Conservation (phyloP, 2,329 filamentous ascomycete genomes). For the Trichophyton benhamiae region DNA sequence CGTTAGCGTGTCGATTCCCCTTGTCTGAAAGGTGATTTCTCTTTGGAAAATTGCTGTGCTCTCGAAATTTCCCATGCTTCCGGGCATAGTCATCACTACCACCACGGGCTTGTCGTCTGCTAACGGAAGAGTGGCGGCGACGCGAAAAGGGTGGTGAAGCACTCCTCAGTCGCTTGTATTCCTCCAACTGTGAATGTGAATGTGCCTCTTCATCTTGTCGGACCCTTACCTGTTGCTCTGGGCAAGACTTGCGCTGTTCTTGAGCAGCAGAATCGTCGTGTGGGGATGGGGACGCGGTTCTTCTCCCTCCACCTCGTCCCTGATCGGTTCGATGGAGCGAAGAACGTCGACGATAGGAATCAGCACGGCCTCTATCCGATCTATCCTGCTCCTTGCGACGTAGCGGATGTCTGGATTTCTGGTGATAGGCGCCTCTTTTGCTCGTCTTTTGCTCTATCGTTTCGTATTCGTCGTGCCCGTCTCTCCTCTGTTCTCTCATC, state of each 20-base stretch:
- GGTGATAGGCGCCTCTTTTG: slow-evolving; percentile 26
- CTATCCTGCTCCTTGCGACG: slow-evolving; percentile 23
- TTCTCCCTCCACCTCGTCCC: slow-evolving; percentile 17
- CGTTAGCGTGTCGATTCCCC: slow-evolving; percentile 20
- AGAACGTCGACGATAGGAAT: slow-evolving; percentile 19
- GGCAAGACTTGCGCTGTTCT: slow-evolving; percentile 16
- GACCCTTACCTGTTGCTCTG: slow-evolving; percentile 15
- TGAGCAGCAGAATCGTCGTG: slow-evolving; percentile 5
- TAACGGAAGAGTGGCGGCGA: slow-evolving; percentile 18
- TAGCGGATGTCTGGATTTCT: slow-evolving; percentile 28
- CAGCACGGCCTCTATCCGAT: slow-evolving; percentile 20
- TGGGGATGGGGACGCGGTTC: slow-evolving; percentile 15
- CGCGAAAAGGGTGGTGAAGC: slow-evolving; percentile 25
- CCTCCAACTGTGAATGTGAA: slow-evolving; percentile 20
- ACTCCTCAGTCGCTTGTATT: slow-evolving; percentile 31
- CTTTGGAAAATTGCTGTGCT: slow-evolving; percentile 23
- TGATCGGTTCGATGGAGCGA: slow-evolving; percentile 14
- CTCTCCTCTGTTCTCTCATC: slow-evolving; percentile 41
- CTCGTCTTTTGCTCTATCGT: slow-evolving; percentile 22
- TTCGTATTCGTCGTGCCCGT: slow-evolving; percentile 29
- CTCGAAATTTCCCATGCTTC: slow-evolving; percentile 26
- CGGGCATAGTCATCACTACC: slow-evolving; percentile 28
- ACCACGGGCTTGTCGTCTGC: slow-evolving; percentile 25
- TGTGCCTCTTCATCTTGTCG: slow-evolving; percentile 21
- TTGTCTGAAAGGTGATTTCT: slow-evolving; percentile 25